Percentiles rank a stretch among this genome's conserved stretches.
These are phyloP conservation scores for Gypsophila paniculata DNA, from an alignment of 179 eudicot genomes.

Conservation along the genomic window DNA sequence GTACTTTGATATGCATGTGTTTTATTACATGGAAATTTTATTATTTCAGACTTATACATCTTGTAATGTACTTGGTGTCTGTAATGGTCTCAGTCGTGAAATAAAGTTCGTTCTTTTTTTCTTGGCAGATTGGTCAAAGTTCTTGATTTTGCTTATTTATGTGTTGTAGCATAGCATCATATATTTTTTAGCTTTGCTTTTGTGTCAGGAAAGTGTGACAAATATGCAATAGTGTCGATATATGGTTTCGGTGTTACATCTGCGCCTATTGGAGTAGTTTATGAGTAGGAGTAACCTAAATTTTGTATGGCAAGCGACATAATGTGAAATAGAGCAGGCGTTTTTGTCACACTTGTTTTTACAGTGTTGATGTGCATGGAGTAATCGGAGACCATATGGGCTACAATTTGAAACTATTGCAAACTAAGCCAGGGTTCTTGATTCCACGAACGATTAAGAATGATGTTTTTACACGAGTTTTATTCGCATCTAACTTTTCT, in stretches of 20 bases:
- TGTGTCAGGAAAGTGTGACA: no score
- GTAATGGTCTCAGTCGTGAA: slow-evolving; percentile 15
- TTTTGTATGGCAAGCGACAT: no score
- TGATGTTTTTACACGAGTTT: no score
- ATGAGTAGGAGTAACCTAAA: no score
- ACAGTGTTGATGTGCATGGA: no score
- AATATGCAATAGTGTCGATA: not conserved
- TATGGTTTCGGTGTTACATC: not conserved
- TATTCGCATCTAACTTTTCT: no score
- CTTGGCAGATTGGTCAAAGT: not conserved
- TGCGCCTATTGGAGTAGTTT: no score
- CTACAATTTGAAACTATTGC: not conserved
- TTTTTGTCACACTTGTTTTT: no score
- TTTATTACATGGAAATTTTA: slow-evolving; percentile 1
- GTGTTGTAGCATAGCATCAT: no score
- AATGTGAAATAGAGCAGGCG: no score
- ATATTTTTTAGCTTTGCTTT: not conserved
- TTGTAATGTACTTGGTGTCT: not conserved
- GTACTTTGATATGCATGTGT: not conserved
- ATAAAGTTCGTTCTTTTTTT: not conserved
- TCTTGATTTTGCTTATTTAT: not conserved
- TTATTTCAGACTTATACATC: not conserved
- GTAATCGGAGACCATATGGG: no score
- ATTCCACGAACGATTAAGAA: not conserved
- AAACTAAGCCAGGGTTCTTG: not conserved